Percentiles rank a stretch among this genome's conserved stretches.
Conservation (phyloP, 2,329 filamentous ascomycete genomes). For the Verticillium isaacii region DNA sequence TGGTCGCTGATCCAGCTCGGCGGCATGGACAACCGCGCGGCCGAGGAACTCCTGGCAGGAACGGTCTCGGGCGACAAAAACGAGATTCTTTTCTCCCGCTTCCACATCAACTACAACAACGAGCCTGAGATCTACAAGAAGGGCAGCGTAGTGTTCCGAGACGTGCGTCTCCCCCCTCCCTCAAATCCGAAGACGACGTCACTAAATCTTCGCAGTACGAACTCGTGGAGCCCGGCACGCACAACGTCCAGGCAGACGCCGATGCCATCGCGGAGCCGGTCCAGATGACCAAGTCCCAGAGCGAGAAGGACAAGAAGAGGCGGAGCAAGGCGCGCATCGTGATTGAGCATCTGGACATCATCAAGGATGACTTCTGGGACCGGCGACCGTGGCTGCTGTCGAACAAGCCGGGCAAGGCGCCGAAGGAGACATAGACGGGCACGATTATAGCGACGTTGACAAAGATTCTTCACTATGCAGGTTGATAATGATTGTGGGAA, state of each 20-base stretch:
- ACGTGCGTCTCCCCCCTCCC: constrained; percentile 47
- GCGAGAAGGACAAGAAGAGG: constrained; percentile 77
- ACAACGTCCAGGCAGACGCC: constrained; percentile 39
- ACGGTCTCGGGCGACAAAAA: constrained; percentile 87
- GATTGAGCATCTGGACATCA: constrained; percentile 86
- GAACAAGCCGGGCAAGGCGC: constrained; percentile 66
- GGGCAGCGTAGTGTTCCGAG: constrained; percentile 83
- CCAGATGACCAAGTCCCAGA: constrained; percentile 70
- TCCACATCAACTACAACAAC: constrained; percentile 96
- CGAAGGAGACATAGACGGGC: constrained; percentile 46
- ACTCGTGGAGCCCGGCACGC: constrained; percentile 54
- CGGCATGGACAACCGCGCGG: constrained; percentile 69
- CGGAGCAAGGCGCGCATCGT: constrained; percentile 75
- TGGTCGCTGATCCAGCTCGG: constrained; percentile 82
- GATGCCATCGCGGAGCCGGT: constrained; percentile 47
- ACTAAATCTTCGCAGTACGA: constrained; percentile 52
- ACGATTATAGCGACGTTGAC: background rate
- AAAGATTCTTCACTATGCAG: background rate
- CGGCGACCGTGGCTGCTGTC: constrained; percentile 78
- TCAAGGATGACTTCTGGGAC: constrained; percentile 93
- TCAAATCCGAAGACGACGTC: background rate
- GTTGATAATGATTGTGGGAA: background rate
- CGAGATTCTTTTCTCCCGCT: constrained; percentile 85
- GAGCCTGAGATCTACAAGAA: constrained; percentile 91
- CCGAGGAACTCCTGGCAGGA: constrained; percentile 76